phyloP scores from a whole-genome alignment of 1,139 yeast species.

The Candida glucosophila region DNA sequence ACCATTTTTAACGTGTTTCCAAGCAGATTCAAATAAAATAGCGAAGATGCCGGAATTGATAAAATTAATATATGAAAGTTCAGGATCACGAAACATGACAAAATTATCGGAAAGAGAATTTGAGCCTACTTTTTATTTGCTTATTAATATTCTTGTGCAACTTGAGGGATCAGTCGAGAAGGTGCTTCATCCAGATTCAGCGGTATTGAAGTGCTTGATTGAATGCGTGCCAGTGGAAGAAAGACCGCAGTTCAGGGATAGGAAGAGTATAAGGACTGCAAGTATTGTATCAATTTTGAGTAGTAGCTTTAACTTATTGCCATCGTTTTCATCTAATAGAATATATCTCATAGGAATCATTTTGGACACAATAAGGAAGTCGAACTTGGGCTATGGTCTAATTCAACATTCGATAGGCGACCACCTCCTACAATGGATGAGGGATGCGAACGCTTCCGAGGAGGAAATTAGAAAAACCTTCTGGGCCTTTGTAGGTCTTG shows the following conservation, averaged over 20 bases:
- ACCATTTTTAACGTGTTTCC: slow-evolving; percentile 16
- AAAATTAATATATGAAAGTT: slow-evolving; percentile 17
- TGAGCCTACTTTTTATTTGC: slow-evolving; percentile 38
- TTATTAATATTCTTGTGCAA: slow-evolving; percentile 27
- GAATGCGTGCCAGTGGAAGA: slow-evolving; percentile 25
- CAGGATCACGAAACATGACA: slow-evolving; percentile 18
- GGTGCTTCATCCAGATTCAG: slow-evolving; percentile 20
- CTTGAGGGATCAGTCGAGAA: slow-evolving; percentile 20
- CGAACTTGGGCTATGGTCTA: slow-evolving; percentile 25
- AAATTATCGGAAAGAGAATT: slow-evolving; percentile 37
- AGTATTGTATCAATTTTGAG: slow-evolving; percentile 35
- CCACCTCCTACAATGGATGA: slow-evolving; percentile 32
- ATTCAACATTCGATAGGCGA: slow-evolving; percentile 29
- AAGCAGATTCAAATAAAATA: slow-evolving; percentile 16
- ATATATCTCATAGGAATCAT: slow-evolving; percentile 24
- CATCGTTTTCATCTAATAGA: slow-evolving; percentile 25
- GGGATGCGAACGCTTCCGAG: slow-evolving; percentile 20
- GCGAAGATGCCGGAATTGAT: slow-evolving; percentile 22
- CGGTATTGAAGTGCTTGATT: slow-evolving; percentile 22
- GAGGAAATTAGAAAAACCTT: slow-evolving; percentile 22
- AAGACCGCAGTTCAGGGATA: slow-evolving; percentile 38
- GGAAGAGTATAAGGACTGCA: slow-evolving; percentile 36
- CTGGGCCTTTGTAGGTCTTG: slow-evolving; percentile 35
- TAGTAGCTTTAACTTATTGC: slow-evolving; percentile 37
- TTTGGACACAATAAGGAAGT: slow-evolving; percentile 22